A percentile compares a stretch with the other conserved stretches of the same genome.
These are phyloP conservation scores for Euphorbia corollata DNA, from an alignment of 441 rosid genomes.

Conservation along the genomic window DNA sequence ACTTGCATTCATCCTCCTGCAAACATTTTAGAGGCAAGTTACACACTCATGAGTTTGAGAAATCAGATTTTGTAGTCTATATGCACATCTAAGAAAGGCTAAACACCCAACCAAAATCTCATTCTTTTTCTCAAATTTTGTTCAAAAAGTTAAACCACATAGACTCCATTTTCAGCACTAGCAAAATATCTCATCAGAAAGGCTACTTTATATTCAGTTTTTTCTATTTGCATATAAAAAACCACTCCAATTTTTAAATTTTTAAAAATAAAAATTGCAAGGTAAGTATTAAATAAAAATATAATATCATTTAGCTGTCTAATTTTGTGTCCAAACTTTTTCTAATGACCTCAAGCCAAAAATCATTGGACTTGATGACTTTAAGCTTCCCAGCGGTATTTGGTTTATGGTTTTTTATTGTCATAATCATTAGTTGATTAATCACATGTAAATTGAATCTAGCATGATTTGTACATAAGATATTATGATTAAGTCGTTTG, in stretches of 20 bases:
- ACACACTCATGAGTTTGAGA: background rate
- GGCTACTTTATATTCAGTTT: background rate
- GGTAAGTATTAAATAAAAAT: background rate
- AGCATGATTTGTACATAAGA: background rate
- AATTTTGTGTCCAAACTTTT: background rate
- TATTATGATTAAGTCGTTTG: constrained; percentile 3
- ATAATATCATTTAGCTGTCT: background rate
- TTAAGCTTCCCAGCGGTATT: background rate
- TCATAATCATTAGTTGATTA: background rate
- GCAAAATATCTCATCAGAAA: background rate
- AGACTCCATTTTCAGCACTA: background rate
- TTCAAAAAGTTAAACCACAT: background rate
- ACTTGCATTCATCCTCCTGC: background rate
- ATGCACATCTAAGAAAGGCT: background rate
- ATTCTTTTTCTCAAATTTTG: background rate
- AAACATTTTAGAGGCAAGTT: background rate
- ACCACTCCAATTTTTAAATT: background rate
- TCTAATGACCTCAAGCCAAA: background rate
- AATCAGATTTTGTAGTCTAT: background rate
- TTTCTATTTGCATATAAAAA: background rate
- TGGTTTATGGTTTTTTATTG: background rate
- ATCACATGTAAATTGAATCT: background rate
- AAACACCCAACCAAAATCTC: background rate
- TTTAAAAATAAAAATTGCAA: background rate
- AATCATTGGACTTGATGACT: background rate